Evolutionary conservation across 78 protist genomes (phyloP).

Genomic region (Diacronema lutheri): DNA sequence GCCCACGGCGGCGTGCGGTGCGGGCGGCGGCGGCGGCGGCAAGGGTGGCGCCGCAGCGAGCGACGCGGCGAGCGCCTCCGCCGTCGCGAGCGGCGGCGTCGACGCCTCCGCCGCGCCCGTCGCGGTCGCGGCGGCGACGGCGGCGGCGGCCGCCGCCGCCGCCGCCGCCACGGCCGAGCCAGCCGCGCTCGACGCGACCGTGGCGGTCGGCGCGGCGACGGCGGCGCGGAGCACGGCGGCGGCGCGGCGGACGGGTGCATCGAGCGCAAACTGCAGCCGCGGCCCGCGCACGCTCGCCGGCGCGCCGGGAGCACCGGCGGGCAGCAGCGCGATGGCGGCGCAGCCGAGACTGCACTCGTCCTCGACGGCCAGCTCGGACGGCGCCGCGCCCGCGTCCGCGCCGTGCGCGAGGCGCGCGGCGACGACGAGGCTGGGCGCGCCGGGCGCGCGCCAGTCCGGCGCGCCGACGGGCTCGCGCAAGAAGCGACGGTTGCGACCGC

Average conservation of each 20-base stretch:
- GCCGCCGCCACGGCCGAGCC: background rate
- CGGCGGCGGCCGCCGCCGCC: background rate
- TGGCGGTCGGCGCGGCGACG: too few relatives aligned
- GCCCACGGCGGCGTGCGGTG: too few relatives aligned
- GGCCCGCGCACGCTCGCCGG: too few relatives aligned
- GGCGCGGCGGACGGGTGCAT: too few relatives aligned
- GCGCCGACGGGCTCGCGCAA: conserved; percentile 27
- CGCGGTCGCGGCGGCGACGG: background rate
- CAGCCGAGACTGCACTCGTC: too few relatives aligned
- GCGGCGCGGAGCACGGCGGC: too few relatives aligned
- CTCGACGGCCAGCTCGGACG: background rate
- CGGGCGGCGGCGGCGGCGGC: background rate
- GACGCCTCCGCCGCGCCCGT: background rate
- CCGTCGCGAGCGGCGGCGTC: background rate
- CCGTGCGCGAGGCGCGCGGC: background rate
- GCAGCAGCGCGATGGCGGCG: too few relatives aligned
- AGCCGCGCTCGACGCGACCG: too few relatives aligned
- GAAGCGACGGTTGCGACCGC: conserved; percentile 80
- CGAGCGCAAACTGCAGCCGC: too few relatives aligned
- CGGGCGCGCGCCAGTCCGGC: background rate
- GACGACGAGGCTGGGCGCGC: too few relatives aligned
- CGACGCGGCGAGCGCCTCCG: background rate
- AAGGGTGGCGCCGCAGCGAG: background rate
- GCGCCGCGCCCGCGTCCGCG: background rate
- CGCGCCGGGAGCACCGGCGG: too few relatives aligned